Base-by-base conservation (phyloP, 495 filamentous ascomycete species). In the Hypoxylon fuscum region DNA sequence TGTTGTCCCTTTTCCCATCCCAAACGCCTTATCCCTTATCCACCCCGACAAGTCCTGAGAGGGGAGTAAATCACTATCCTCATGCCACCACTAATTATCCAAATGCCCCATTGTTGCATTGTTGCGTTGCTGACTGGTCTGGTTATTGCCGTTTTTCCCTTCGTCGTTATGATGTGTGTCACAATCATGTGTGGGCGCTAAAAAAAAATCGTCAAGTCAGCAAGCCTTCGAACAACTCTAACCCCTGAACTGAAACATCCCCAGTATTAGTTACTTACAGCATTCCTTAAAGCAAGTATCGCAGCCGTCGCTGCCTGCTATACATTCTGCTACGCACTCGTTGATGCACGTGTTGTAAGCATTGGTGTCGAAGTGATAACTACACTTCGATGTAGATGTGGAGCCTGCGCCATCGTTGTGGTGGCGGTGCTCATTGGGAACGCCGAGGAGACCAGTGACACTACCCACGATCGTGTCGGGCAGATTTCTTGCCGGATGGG, bases 1-100 rank as follows among this genome's bases (percentile, higher is more conserved):
- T 22, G 88, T 68, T 50, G 63, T n/a, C n/a, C n/a, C n/a, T n/a
- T n/a, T n/a, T n/a, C n/a, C 68, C 63, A 54, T 27, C 25, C n/a
- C n/a, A n/a, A 27, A 4, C 25, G 8, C 3, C 25, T 27, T 4
- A 27, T 8, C 8, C 4, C 25, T 27, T 27, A 8, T 27, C 25
- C 25, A 27, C 25, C 25, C 8, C 25, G 25, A 27, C 3, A 4
- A 27, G 8, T 8, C 25, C 25, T 8, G 25, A 3, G 25, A 27
- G 25, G 3, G 66, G 72, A 66, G 60, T 31, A 70, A 73, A 74
- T 73, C 68, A 71, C 62, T 58, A 69, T 71, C 15, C 37, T 46
- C 17, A 11, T 46, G 22, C 31, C 15, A 0, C 15, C 6, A 40
- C 8, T 20, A 5, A 38, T 38, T n/a, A 38, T 1, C 18, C 9